A percentile compares a stretch with the other conserved stretches of the same genome.
phyloP scores from a whole-genome alignment of 345 rosid genomes.

The Populus alba region DNA sequence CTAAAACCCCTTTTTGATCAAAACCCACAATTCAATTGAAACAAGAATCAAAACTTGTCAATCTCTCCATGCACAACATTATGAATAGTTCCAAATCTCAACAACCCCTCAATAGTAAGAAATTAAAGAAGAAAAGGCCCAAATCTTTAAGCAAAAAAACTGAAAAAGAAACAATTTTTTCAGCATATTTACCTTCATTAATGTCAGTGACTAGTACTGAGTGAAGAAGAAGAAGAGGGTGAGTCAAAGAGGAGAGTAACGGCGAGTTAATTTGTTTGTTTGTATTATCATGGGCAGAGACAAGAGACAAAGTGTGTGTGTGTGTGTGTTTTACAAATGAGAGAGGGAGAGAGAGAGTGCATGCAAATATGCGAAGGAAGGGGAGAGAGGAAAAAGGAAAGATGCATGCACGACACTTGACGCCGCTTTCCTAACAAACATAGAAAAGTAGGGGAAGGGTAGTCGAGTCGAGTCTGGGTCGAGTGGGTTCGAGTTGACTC shows the following conservation, averaged over 20 bases:
- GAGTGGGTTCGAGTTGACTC: background rate
- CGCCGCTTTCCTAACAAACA: background rate
- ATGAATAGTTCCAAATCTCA: background rate
- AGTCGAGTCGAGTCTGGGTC: background rate
- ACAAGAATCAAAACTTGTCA: background rate
- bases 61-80: background rate
- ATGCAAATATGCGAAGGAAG: background rate
- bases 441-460: background rate
- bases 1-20: constrained; percentile 1
- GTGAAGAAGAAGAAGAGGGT: background rate
- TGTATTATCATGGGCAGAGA: background rate
- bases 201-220: background rate
- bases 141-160: background rate
- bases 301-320: background rate
- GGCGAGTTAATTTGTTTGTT: background rate
- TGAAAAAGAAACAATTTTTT: background rate
- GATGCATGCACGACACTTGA: background rate
- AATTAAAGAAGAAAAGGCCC: background rate
- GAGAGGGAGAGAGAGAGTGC: background rate
- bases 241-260: background rate
- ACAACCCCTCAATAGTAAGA: too few species aligned
- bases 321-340: background rate
- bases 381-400: background rate
- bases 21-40: constrained; percentile 5
- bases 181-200: background rate